phyloP scores from a whole-genome alignment of 2,329 filamentous ascomycete genomes.

The Cercospora sp. region DNA sequence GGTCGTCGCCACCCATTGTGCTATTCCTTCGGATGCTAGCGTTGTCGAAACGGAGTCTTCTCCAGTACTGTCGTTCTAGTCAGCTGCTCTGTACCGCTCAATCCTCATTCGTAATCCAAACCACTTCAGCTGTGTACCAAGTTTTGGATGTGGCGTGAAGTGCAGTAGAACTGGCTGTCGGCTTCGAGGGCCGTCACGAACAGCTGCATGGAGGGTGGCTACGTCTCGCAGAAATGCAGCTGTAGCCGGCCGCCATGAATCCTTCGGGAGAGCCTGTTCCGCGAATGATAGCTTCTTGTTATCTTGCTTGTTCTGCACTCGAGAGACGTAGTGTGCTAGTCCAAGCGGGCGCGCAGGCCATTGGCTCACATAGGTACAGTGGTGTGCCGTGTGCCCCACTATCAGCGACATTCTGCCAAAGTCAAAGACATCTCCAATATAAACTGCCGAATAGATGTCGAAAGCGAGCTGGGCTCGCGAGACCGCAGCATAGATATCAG shows the following conservation, averaged over 20 bases:
- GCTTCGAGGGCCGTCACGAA: background rate
- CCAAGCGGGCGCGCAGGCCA: background rate
- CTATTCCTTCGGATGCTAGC: background rate
- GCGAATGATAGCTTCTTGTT: background rate
- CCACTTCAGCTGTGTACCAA: background rate
- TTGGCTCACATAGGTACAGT: background rate
- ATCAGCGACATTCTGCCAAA: background rate
- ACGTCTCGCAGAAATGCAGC: background rate
- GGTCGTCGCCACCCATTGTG: conserved; percentile 8
- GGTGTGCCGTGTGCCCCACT: background rate
- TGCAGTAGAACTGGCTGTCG: background rate
- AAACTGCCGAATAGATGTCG: background rate
- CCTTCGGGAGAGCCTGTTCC: background rate
- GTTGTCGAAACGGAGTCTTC: background rate
- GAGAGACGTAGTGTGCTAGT: background rate
- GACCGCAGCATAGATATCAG: background rate
- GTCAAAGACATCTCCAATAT: background rate
- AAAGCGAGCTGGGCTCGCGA: background rate
- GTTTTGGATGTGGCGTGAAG: background rate
- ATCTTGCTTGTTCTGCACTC: background rate
- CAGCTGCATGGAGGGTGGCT: background rate
- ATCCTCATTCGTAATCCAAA: background rate
- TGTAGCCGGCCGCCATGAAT: background rate
- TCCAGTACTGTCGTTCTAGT: background rate
- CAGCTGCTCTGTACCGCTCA: background rate